Conservation (phyloP, 306 rosid species). For the Quercus agrifolia region DNA sequence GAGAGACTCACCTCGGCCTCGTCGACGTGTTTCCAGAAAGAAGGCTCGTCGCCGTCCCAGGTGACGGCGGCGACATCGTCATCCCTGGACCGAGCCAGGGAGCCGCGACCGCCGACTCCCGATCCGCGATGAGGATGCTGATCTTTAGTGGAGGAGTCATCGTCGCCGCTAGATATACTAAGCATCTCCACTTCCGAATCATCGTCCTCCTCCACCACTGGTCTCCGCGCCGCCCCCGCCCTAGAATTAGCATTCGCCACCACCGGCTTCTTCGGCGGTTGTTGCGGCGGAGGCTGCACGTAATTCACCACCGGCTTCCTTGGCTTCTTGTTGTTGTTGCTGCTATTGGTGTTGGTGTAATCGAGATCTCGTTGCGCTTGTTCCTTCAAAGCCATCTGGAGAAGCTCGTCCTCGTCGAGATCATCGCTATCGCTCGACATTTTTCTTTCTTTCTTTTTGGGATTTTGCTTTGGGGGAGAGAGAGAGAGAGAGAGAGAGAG, state of each 20-base stretch:
- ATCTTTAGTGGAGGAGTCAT: constrained; percentile 47
- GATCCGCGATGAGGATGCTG: constrained; percentile 13
- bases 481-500: too few relatives aligned
- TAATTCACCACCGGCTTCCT: constrained; percentile 87
- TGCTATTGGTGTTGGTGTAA: constrained; percentile 45
- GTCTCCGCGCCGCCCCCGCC: constrained; percentile 29
- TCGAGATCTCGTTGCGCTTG: constrained; percentile 77
- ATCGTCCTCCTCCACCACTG: constrained; percentile 64
- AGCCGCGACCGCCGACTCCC: constrained; percentile 8
- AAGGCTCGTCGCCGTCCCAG: constrained; percentile 97
- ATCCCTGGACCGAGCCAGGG: constrained; percentile 42
- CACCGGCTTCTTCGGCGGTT: constrained; percentile 31
- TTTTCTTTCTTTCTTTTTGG: background rate
- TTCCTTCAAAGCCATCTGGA: constrained; percentile 91
- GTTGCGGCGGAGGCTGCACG: constrained; percentile 66
- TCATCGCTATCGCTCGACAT: constrained; percentile 93
- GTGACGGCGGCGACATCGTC: constrained; percentile 51
- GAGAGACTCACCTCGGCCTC: constrained; percentile 37
- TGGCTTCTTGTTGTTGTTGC: constrained; percentile 16
- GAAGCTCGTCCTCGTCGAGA: constrained; percentile 84
- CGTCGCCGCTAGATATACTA: constrained; percentile 97
- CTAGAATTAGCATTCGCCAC: background rate
- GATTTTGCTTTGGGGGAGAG: too few relatives aligned
- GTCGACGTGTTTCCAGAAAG: constrained; percentile 83
- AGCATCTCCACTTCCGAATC: constrained; percentile 98